Percentiles rank a stretch among this genome's conserved stretches.
These are phyloP conservation scores for Xylaria castorea DNA, from an alignment of 495 filamentous ascomycete species.

Conservation along the genomic window DNA sequence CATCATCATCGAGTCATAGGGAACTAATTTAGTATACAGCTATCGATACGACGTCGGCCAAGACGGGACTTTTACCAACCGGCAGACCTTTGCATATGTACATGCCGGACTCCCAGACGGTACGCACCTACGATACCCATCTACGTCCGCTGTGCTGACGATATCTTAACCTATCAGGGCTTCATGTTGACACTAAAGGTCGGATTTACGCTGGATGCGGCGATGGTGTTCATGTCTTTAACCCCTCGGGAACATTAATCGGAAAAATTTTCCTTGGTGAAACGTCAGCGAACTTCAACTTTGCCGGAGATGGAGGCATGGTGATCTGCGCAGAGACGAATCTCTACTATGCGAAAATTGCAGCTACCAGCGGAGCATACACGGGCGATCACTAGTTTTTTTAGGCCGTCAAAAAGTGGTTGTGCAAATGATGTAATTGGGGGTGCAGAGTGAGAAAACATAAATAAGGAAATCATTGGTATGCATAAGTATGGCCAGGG, in stretches of 20 bases:
- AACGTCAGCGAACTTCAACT: conserved; percentile 62
- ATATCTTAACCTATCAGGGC: conserved; percentile 32
- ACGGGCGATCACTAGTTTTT: conserved; percentile 6
- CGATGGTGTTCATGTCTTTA: conserved; percentile 69
- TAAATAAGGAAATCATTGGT: neutral
- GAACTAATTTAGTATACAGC: conserved; percentile 30
- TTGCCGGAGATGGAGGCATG: conserved; percentile 60
- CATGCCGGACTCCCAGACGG: conserved; percentile 63
- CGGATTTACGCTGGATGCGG: conserved; percentile 67
- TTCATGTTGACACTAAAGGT: conserved; percentile 65
- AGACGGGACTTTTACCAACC: conserved; percentile 51
- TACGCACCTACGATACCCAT: conserved; percentile 23
- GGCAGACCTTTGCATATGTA: conserved; percentile 64
- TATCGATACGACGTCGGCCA: conserved; percentile 49
- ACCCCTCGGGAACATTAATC: conserved; percentile 60
- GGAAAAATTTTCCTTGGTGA: conserved; percentile 62
- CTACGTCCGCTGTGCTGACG: neutral
- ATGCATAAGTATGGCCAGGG: no score
- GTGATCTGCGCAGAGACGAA: conserved; percentile 57
- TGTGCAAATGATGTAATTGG: neutral
- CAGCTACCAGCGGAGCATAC: conserved; percentile 47
- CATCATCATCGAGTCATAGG: neutral
- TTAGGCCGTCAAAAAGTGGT: neutral
- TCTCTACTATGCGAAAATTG: conserved; percentile 57
- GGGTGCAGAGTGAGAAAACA: neutral